Evolutionary conservation across 73 alveolate genomes (phyloP).

Genomic region (Paramecium biaurelia): DNA sequence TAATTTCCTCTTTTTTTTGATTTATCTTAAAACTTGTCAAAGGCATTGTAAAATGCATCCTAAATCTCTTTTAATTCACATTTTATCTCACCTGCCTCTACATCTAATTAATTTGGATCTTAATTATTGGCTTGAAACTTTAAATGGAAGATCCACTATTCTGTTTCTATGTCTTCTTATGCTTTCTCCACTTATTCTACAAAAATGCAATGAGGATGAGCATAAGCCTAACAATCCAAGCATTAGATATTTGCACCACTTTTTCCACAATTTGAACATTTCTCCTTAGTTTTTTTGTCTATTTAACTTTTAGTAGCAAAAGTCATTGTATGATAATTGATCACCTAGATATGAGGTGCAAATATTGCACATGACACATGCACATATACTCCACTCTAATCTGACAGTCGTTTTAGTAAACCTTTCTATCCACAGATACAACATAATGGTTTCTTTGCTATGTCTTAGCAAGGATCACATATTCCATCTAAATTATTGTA

Average conservation of each 20-base stretch:
- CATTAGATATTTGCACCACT: slow-evolving; percentile 21
- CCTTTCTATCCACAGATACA: slow-evolving; percentile 50
- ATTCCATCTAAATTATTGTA: neutral
- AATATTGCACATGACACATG: slow-evolving; percentile 48
- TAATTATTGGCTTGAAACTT: neutral
- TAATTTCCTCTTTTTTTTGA: neutral
- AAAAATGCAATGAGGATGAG: slow-evolving; percentile 39
- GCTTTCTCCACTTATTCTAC: slow-evolving; percentile 26
- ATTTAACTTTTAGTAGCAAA: slow-evolving; percentile 12
- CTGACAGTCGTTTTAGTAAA: slow-evolving; percentile 18
- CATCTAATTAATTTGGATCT: slow-evolving; percentile 41
- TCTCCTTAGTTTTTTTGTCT: slow-evolving; percentile 36
- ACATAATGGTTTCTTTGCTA: slow-evolving; percentile 10
- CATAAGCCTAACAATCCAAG: neutral
- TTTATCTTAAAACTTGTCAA: neutral
- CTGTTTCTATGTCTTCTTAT: slow-evolving; percentile 36
- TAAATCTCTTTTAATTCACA: neutral
- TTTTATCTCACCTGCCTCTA: neutral
- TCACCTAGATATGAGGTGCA: neutral
- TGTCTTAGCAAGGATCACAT: slow-evolving; percentile 38
- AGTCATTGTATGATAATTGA: slow-evolving; percentile 23
- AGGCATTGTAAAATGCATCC: neutral
- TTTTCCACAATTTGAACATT: neutral
- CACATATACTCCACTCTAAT: neutral
- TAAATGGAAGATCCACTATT: slow-evolving; percentile 35